Evolutionary conservation across 306 rosid genomes (phyloP).

Genomic region (Crotalaria pallida): DNA sequence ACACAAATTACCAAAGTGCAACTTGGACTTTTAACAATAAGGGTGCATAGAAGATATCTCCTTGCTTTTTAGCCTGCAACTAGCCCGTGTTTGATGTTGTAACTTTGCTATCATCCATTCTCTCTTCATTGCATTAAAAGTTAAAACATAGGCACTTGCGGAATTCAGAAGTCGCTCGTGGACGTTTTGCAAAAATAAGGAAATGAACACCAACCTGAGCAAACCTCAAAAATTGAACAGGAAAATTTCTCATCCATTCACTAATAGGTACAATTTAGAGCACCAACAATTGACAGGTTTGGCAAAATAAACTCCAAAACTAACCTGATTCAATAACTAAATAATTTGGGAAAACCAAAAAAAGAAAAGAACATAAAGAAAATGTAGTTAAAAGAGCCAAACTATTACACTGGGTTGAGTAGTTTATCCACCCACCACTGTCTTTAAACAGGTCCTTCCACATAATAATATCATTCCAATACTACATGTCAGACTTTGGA

Average conservation of each 20-base stretch:
- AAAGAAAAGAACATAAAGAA: background rate
- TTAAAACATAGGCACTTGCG: background rate
- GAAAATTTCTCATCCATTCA: constrained; percentile 13
- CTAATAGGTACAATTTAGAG: constrained; percentile 12
- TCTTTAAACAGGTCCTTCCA: constrained; percentile 15
- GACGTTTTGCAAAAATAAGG: background rate
- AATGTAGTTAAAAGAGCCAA: background rate
- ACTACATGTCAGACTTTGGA: constrained; percentile 52
- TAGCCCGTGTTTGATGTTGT: background rate
- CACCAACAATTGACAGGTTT: constrained; percentile 3
- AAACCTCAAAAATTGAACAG: background rate
- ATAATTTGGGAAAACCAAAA: background rate
- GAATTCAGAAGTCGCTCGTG: background rate
- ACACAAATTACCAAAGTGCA: no score
- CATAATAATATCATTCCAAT: constrained; percentile 8
- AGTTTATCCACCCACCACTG: constrained; percentile 12
- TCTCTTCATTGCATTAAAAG: background rate
- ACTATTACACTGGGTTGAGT: constrained; percentile 22
- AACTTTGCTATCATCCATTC: no score
- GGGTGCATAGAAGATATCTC: no score
- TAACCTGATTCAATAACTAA: constrained; percentile 23
- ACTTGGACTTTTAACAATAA: no score
- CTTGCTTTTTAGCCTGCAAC: no score
- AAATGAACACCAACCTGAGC: background rate
- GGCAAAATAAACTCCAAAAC: constrained; percentile 22